These are phyloP conservation scores for Xylaria sp. DNA, from an alignment of 2,329 filamentous ascomycete species.

Conservation along the genomic window DNA sequence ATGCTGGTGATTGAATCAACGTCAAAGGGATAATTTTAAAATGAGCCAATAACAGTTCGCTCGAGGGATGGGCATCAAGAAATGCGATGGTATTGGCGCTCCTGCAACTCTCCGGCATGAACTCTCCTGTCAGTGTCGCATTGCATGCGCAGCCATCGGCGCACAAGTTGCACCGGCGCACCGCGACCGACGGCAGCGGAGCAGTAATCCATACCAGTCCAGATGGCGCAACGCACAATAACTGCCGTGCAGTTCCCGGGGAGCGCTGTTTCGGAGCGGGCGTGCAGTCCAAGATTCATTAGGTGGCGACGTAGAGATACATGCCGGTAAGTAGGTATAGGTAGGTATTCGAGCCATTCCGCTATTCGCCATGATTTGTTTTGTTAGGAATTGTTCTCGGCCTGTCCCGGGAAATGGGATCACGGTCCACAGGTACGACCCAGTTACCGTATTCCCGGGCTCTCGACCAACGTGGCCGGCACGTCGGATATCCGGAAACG, in stretches of 20 bases:
- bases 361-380: neutral
- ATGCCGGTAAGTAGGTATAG: neutral
- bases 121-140: constrained; percentile 5
- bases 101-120: constrained; percentile 5
- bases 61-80: neutral
- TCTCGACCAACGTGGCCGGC: neutral
- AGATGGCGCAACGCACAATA: constrained; percentile 1
- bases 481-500: neutral
- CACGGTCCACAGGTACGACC: constrained; percentile 17
- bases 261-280: neutral
- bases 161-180: neutral
- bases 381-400: neutral
- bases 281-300: neutral
- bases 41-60: constrained; percentile 3
- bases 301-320: neutral
- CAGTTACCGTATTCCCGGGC: constrained; percentile 20
- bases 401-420: constrained; percentile 12
- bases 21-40: neutral
- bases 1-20: constrained; percentile 1
- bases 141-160: neutral
- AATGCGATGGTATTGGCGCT: neutral
- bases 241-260: constrained; percentile 10
- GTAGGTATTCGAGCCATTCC: neutral
- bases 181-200: neutral
- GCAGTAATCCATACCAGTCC: constrained; percentile 8